Evolutionary conservation across 1,284 basidiomycete genomes (phyloP).

Genomic region (Ceratobasidium sp.): DNA sequence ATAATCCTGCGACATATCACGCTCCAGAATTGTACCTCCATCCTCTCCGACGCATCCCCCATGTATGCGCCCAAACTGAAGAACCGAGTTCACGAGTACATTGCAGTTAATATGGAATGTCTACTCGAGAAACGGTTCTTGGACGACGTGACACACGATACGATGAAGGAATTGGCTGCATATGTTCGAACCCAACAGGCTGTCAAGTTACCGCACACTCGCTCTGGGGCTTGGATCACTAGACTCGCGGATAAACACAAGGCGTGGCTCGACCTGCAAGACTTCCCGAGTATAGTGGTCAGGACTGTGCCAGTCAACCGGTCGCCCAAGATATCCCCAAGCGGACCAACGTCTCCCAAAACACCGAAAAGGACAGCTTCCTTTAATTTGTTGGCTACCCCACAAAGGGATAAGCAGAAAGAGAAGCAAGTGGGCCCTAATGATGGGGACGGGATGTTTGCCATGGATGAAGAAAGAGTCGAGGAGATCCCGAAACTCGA

Average conservation of each 20-base stretch:
- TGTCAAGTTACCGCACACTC: conserved; percentile 69
- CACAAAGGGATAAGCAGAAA: conserved; percentile 44
- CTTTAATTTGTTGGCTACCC: conserved; percentile 40
- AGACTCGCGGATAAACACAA: conserved; percentile 69
- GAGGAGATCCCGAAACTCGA: conserved; percentile 43
- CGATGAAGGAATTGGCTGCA: conserved; percentile 72
- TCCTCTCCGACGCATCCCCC: conserved; percentile 84
- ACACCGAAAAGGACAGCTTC: conserved; percentile 44
- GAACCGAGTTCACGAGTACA: conserved; percentile 80
- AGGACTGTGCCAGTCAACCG: conserved; percentile 64
- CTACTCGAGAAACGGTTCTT: conserved; percentile 84
- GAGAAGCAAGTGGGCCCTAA: conserved; percentile 38
- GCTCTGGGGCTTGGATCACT: conserved; percentile 65
- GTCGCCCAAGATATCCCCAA: conserved; percentile 60
- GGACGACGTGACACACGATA: conserved; percentile 71
- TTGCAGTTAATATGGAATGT: conserved; percentile 85
- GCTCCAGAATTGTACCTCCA: conserved; percentile 78
- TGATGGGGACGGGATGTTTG: conserved; percentile 59
- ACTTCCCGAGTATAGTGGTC: conserved; percentile 60
- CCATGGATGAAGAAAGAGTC: conserved; percentile 66
- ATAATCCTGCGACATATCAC: conserved; percentile 75
- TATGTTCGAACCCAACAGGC: conserved; percentile 71
- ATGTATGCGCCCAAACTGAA: conserved; percentile 78
- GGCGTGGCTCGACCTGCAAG: conserved; percentile 81
- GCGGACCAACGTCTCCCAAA: conserved; percentile 48